These are phyloP conservation scores for Macrolepiota fuliginosa DNA, from an alignment of 768 basidiomycete genomes.

Conservation along the genomic window DNA sequence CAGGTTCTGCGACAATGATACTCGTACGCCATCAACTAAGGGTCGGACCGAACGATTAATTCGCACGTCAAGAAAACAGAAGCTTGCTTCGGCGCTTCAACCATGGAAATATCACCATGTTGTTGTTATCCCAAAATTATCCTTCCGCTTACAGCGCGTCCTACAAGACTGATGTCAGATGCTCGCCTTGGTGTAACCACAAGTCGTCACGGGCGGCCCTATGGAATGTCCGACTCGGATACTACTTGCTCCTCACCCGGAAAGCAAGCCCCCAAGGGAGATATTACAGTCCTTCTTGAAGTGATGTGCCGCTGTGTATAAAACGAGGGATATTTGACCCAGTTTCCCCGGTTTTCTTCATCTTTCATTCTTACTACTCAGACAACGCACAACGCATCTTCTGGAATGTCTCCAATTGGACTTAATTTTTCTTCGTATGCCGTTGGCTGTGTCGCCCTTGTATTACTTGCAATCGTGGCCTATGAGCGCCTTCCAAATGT, in stretches of 20 bases:
- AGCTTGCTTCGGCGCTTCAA: neutral
- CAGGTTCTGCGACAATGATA: neutral
- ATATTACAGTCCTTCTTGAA: neutral
- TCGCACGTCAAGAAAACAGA: neutral
- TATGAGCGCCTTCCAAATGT: slow-evolving; percentile 5
- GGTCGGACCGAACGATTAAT: neutral
- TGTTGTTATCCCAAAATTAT: neutral
- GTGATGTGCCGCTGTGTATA: neutral
- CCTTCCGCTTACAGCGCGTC: neutral
- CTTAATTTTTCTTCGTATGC: slow-evolving; percentile 2
- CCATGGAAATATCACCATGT: neutral
- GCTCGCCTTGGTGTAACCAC: neutral
- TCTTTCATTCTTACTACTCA: neutral
- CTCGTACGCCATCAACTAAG: neutral
- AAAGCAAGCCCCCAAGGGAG: neutral
- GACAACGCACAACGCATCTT: neutral
- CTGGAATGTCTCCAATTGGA: neutral
- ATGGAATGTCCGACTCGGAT: neutral
- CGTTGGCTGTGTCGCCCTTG: slow-evolving; percentile 4
- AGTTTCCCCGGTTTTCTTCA: neutral
- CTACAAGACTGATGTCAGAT: neutral
- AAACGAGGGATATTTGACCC: neutral
- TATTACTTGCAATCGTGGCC: neutral
- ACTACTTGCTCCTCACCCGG: neutral
- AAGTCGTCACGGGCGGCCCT: neutral